phyloP scores from a whole-genome alignment of 768 basidiomycete genomes.

The Leucocoprinus sp. region DNA sequence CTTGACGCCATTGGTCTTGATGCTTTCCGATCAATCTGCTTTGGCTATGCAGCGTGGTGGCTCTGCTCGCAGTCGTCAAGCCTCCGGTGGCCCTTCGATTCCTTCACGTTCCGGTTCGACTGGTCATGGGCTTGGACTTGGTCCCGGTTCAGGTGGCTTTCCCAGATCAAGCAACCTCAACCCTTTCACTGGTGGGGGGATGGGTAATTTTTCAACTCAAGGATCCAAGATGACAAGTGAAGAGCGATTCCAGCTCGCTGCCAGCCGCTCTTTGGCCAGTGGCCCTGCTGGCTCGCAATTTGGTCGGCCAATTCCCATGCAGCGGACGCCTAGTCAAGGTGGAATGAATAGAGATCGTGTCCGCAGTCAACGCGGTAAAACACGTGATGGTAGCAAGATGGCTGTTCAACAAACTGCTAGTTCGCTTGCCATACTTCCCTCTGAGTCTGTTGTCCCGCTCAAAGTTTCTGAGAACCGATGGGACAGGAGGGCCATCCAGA shows the following conservation, averaged over 20 bases:
- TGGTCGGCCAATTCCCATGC: constrained; percentile 51
- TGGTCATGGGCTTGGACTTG: constrained; percentile 32
- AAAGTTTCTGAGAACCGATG: constrained; percentile 78
- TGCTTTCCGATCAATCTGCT: constrained; percentile 49
- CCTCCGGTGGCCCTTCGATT: constrained; percentile 29
- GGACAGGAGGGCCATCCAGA: constrained; percentile 46
- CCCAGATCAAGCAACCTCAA: constrained; percentile 39
- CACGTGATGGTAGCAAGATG: constrained; percentile 45
- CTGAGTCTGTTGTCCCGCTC: constrained; percentile 74
- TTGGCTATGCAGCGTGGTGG: constrained; percentile 51
- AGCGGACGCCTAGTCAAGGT: constrained; percentile 60
- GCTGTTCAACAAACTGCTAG: constrained; percentile 24
- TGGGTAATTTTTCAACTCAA: constrained; percentile 61
- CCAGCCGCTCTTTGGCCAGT: constrained; percentile 47
- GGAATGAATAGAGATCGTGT: constrained; percentile 48
- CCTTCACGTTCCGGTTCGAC: constrained; percentile 40
- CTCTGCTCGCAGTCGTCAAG: constrained; percentile 48
- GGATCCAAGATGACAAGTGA: constrained; percentile 58
- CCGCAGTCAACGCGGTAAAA: constrained; percentile 79
- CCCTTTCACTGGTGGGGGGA: constrained; percentile 22
- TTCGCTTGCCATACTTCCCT: constrained; percentile 11
- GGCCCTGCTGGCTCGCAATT: constrained; percentile 43
- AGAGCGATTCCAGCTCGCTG: constrained; percentile 49
- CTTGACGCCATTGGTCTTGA: constrained; percentile 90
- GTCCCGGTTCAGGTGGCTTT: constrained; percentile 28